A percentile compares a stretch with the other conserved stretches of the same genome.
Evolutionary conservation across 129 eudicot species (phyloP).

Genomic region (Pittosporum tobira): DNA sequence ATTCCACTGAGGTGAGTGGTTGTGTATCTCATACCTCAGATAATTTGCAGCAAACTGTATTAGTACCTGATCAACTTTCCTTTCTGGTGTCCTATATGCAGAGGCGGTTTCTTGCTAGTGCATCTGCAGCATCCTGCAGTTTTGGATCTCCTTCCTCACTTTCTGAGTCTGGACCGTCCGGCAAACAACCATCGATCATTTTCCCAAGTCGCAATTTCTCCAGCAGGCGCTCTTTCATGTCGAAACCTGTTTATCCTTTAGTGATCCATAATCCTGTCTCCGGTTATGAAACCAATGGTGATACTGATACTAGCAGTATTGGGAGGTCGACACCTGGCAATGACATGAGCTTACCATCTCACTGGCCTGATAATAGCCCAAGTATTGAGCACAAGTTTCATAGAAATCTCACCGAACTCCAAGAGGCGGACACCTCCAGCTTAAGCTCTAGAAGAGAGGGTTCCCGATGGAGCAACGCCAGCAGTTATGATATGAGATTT

Average conservation of each 20-base stretch:
- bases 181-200: background rate
- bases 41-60: background rate
- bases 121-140: conserved; percentile 9
- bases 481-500: conserved; percentile 15
- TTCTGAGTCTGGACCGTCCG: conserved; percentile 1
- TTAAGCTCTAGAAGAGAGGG: conserved; percentile 12
- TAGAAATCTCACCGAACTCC: conserved; percentile 7
- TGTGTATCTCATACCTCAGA: background rate
- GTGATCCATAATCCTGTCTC: conserved; percentile 9
- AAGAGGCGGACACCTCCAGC: background rate
- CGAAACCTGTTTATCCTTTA: conserved; percentile 14
- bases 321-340: background rate
- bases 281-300: background rate
- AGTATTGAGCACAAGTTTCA: conserved; percentile 2
- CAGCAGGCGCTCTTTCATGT: conserved; percentile 7
- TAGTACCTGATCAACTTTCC: no score
- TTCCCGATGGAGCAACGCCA: conserved; percentile 12
- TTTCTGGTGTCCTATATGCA: background rate
- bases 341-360: background rate
- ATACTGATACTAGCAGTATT: conserved; percentile 6
- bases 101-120: conserved; percentile 1
- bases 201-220: conserved; percentile 6
- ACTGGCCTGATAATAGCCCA: background rate
- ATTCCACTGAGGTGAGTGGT: conserved; percentile 6
- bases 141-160: conserved; percentile 7